phyloP scores from a whole-genome alignment of 345 rosid species.

The Gossypium arboreum region DNA sequence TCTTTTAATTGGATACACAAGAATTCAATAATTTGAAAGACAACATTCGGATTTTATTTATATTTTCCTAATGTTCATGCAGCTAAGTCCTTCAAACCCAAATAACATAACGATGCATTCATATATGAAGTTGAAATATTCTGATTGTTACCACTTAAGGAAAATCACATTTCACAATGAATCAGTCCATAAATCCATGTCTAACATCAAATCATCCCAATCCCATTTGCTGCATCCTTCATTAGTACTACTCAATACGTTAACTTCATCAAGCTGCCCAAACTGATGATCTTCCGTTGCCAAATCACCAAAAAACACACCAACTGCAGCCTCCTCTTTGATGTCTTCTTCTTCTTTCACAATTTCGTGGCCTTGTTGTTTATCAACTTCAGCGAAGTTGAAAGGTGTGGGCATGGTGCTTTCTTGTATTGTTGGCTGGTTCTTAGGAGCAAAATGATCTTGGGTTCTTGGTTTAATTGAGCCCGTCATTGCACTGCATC shows the following conservation, averaged over 20 bases:
- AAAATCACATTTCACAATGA: constrained; percentile 4
- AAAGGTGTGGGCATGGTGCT: background rate
- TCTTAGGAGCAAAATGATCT: background rate
- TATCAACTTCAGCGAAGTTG: background rate
- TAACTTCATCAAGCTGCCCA: constrained; percentile 1
- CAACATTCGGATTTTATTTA: background rate
- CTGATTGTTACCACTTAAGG: background rate
- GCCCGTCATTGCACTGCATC: background rate
- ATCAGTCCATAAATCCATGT: constrained; percentile 17
- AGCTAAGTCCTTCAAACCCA: background rate
- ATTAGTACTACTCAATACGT: background rate
- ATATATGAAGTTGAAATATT: background rate
- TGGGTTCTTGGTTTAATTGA: background rate
- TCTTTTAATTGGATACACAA: background rate
- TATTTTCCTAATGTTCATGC: background rate
- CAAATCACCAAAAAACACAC: background rate
- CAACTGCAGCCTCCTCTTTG: background rate
- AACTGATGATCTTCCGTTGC: background rate
- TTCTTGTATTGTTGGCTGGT: background rate
- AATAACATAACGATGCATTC: background rate
- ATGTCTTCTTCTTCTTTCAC: constrained; percentile 2
- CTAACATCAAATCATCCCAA: constrained; percentile 17
- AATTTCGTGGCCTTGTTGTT: background rate
- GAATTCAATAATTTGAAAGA: background rate
- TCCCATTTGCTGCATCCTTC: constrained; percentile 16